These are phyloP conservation scores for Trichomonas vaginalis DNA, from an alignment of 208 protist genomes.

Conservation along the genomic window DNA sequence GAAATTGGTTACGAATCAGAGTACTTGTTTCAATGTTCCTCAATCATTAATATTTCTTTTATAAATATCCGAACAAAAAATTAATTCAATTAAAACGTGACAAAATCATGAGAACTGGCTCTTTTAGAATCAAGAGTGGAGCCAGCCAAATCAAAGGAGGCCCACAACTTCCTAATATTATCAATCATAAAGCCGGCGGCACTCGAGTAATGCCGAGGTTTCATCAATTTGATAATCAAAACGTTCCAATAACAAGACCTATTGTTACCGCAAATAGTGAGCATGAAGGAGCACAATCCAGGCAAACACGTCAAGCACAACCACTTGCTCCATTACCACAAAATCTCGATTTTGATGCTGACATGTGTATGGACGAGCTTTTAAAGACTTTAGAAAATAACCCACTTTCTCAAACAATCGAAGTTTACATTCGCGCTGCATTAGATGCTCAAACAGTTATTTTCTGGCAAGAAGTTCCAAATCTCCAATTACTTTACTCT, in stretches of 20 bases:
- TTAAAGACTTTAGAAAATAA: not conserved
- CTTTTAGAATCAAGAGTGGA: not conserved
- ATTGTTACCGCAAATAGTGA: not conserved
- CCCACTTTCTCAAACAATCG: not conserved
- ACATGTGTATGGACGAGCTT: not conserved
- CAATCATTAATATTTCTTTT: too few relatives aligned
- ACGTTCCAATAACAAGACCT: not conserved
- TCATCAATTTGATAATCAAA: not conserved
- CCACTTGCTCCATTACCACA: not conserved
- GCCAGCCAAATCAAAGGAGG: not conserved
- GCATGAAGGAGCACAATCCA: not conserved
- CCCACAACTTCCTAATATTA: not conserved
- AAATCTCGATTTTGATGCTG: not conserved
- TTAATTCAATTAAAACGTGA: too few relatives aligned
- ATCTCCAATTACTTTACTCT: not conserved
- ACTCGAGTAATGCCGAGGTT: not conserved
- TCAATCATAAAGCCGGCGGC: not conserved
- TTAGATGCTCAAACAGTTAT: not conserved
- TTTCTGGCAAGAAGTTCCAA: not conserved
- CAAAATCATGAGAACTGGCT: not conserved
- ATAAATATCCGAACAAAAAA: too few relatives aligned
- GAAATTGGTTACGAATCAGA: too few relatives aligned
- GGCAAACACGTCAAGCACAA: not conserved
- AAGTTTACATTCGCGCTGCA: not conserved
- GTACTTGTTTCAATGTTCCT: too few relatives aligned